Evolutionary conservation across 805 yeast genomes (phyloP), one percentile per base, ranked within the genome.

Genomic region (Saccharomycopsis microspora): DNA sequence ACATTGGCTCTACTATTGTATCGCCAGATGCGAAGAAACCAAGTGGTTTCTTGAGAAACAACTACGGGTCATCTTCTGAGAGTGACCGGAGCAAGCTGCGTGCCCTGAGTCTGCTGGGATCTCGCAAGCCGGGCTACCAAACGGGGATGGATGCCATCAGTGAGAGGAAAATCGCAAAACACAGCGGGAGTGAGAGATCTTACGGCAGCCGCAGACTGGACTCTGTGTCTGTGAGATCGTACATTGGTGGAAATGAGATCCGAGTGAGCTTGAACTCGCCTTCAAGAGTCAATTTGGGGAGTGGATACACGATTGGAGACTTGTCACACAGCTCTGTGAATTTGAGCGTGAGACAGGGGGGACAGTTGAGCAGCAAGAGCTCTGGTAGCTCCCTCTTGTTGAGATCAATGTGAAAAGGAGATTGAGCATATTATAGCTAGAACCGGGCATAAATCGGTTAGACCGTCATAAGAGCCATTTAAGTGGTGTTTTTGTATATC

Each of bases 211-310:
- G 41, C 37, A 41, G 45, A 4, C 44, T 44, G 29, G 51, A 45
- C 9, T 47, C 51, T 4, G 32, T 50, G 4, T 50, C 53, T 5
- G 28, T 50, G n/a, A 43, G 47, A 32, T 50, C 53, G 5, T 37
- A 42, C 5, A 41, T 47, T 39, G 53, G 45, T 4, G 35, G 36
- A n/a, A 50, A 44, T n/a, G 53, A 50, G 33, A 36, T 47, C 34
- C 43, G 35, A 19, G 48, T 50, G 31, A 50, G 48, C 33, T 19
- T 47, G 5, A 11, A 34, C 34, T 43, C 47, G 28, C 50, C 50
- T 9, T 32, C 30, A 10, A 32, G 19, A 7, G 11, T 28, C n/a
- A 31, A 19, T 32, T 28, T 9, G 11, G 42, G 32, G 19, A 5
- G 6, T 8, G 11, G 40, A 6, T 30, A 40, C 28, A 45, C 49